Conservation (phyloP, 2,329 filamentous ascomycete genomes). For the Verticillium albo-atrum region DNA sequence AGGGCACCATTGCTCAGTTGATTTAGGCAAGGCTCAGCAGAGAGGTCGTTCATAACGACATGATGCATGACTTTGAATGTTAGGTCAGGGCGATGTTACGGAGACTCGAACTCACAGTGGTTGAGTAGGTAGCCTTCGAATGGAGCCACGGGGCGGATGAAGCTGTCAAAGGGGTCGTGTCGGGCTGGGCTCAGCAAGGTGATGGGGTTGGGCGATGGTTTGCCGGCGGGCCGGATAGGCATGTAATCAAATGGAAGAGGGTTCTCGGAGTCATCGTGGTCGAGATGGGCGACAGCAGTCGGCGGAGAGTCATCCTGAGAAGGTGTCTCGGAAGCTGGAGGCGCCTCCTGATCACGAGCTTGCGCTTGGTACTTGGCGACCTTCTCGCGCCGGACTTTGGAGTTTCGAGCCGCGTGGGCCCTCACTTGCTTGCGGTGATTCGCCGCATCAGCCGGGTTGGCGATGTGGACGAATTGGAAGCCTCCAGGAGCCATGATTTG, state of each 20-base stretch:
- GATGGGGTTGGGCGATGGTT: not conserved
- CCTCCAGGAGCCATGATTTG: not conserved
- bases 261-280: not conserved
- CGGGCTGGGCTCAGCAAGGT: constrained; percentile 1
- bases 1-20: not conserved
- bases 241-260: not conserved
- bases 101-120: constrained; percentile 5
- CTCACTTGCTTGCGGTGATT: constrained; percentile 11
- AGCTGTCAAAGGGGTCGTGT: constrained; percentile 5
- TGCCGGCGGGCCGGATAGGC: not conserved
- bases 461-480: constrained; percentile 15
- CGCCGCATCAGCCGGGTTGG: constrained; percentile 9
- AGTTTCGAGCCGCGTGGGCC: constrained; percentile 14
- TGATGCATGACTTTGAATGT: constrained; percentile 1
- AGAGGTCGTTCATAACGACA: not conserved
- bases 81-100: too few species aligned
- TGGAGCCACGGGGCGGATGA: not conserved
- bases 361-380: constrained; percentile 10
- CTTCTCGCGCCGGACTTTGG: constrained; percentile 4
- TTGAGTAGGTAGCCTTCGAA: constrained; percentile 5
- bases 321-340: not conserved
- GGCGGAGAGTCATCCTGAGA: not conserved
- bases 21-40: not conserved
- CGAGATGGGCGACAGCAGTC: not conserved
- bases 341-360: not conserved